These are phyloP conservation scores for Mortierella sp. DNA, from an alignment of 371 early-diverging fungal species.

Conservation along the genomic window DNA sequence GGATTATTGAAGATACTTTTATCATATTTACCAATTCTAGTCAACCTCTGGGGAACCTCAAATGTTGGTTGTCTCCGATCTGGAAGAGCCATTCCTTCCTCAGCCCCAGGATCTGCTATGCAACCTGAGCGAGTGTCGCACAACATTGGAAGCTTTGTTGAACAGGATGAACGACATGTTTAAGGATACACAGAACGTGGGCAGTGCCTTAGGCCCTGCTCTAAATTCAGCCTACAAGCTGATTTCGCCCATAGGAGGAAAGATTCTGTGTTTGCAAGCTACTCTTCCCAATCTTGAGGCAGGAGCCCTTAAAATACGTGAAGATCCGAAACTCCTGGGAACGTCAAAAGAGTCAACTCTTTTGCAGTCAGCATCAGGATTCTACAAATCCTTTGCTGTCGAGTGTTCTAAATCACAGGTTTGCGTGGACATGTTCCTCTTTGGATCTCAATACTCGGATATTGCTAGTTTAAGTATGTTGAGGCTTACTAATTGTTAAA, in stretches of 20 bases:
- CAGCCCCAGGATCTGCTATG: constrained; percentile 89
- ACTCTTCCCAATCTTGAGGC: constrained; percentile 86
- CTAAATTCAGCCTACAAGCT: constrained; percentile 88
- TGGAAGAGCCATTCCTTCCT: constrained; percentile 92
- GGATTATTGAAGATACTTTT: not conserved
- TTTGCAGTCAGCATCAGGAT: constrained; percentile 84
- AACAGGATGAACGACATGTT: constrained; percentile 87
- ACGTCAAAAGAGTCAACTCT: constrained; percentile 90
- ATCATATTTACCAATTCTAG: constrained; percentile 24
- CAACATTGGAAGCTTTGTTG: constrained; percentile 78
- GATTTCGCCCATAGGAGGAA: constrained; percentile 89
- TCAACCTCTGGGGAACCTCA: constrained; percentile 80
- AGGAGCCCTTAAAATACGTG: constrained; percentile 86
- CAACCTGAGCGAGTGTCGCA: constrained; percentile 83
- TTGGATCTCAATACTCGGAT: constrained; percentile 93
- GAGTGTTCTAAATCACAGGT: constrained; percentile 94
- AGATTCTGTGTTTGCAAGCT: constrained; percentile 88
- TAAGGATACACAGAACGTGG: constrained; percentile 79
- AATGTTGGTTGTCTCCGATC: constrained; percentile 92
- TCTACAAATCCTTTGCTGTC: constrained; percentile 96
- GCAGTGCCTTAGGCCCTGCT: constrained; percentile 88
- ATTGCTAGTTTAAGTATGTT: constrained; percentile 87
- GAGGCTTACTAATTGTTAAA: not conserved
- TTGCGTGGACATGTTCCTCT: constrained; percentile 93
- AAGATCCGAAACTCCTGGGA: constrained; percentile 89